A percentile compares a stretch with the other conserved stretches of the same genome.
Conservation (phyloP, 139 green algal genomes). For the Chlorella ohadii region DNA sequence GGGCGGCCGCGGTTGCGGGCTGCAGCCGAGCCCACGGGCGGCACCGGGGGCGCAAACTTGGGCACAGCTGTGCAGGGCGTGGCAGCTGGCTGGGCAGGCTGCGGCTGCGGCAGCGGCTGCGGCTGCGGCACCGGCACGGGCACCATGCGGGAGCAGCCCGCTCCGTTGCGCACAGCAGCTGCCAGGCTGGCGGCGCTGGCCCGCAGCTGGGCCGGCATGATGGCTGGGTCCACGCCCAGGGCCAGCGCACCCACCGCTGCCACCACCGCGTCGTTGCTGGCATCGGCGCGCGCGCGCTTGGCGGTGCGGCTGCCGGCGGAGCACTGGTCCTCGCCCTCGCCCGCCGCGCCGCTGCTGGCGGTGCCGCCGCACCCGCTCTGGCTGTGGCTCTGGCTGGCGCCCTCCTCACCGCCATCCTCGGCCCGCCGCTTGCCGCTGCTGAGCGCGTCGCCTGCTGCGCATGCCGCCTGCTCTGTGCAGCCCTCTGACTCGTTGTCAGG, state of each 20-base stretch:
- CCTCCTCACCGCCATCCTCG: neutral
- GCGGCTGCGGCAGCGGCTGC: neutral
- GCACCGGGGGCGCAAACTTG: neutral
- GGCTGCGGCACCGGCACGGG: neutral
- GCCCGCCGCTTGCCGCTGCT: conserved; percentile 26
- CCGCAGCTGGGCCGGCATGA: too few relatives aligned
- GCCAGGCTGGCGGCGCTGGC: too few relatives aligned
- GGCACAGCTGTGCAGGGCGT: too few relatives aligned
- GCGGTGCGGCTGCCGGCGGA: neutral
- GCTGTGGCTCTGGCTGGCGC: conserved; percentile 24
- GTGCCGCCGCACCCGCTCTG: neutral
- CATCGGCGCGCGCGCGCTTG: conserved; percentile 3
- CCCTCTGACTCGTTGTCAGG: neutral
- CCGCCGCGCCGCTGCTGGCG: conserved; percentile 5
- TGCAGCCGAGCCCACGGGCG: neutral
- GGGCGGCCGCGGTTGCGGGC: conserved; percentile 10
- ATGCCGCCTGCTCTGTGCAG: neutral
- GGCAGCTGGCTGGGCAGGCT: neutral
- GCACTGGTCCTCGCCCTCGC: neutral
- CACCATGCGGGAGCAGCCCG: neutral
- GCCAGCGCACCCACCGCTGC: neutral
- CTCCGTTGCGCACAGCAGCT: too few relatives aligned
- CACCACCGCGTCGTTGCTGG: neutral
- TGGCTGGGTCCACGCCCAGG: too few relatives aligned
- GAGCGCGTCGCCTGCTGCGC: conserved; percentile 5